Evolutionary conservation across 352 stramenopile species (phyloP).

Genomic region (Phytophthora tubulina): DNA sequence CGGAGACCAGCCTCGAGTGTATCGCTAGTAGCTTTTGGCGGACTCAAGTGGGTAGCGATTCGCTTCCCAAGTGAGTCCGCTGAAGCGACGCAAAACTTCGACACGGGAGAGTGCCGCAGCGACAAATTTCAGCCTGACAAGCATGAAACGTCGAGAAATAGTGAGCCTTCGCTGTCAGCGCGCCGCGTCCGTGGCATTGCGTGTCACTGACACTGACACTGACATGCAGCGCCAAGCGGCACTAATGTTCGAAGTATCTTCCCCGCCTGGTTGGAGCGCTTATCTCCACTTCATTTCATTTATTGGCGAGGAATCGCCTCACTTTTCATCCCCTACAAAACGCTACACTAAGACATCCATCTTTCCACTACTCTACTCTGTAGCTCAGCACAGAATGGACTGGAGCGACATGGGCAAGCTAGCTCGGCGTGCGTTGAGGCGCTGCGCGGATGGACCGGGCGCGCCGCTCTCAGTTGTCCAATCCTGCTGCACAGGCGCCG

Average conservation of each 20-base stretch:
- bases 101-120: constrained; percentile 5
- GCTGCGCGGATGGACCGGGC: constrained; percentile 19
- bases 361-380: constrained; percentile 1
- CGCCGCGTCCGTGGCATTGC: constrained; percentile 4
- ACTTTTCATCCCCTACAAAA: constrained; percentile 10
- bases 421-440: constrained; percentile 51
- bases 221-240: background rate
- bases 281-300: constrained; percentile 11
- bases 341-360: constrained; percentile 36
- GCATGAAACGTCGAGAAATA: constrained; percentile 18
- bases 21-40: too few relatives aligned
- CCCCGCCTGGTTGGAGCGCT: constrained; percentile 16
- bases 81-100: constrained; percentile 26
- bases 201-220: constrained; percentile 5
- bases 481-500: constrained; percentile 19
- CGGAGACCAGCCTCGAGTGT: too few relatives aligned
- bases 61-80: background rate
- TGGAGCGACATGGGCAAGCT: constrained; percentile 73
- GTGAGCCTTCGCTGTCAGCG: background rate
- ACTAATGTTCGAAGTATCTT: constrained; percentile 33
- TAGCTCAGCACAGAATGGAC: constrained; percentile 74
- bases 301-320: constrained; percentile 17
- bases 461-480: constrained; percentile 14
- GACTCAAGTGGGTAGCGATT: too few relatives aligned
- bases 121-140: background rate